Conservation (phyloP, 2,329 filamentous ascomycete species). For the Talaromyces sp. region DNA sequence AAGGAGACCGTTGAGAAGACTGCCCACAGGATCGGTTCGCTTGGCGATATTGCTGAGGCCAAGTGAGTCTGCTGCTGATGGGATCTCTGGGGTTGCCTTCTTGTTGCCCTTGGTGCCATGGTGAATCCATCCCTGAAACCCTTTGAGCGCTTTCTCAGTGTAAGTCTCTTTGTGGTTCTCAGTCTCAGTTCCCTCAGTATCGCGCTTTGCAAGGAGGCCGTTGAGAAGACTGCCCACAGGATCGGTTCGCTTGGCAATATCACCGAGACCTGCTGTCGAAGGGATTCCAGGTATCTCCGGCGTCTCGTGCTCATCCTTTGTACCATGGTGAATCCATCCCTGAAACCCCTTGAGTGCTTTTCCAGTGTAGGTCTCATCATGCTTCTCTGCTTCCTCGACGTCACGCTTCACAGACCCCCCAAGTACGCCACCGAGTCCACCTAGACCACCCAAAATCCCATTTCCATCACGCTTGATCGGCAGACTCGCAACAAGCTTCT, state of each 20-base stretch:
- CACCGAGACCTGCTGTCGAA: background rate
- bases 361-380: background rate
- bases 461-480: slow-evolving; percentile 10
- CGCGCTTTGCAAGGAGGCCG: background rate
- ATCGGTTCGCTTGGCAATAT: background rate
- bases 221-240: background rate
- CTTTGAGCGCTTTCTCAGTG: background rate
- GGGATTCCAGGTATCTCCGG: background rate
- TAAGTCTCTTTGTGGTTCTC: background rate
- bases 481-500: background rate
- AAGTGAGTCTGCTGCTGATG: background rate
- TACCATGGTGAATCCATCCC: background rate
- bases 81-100: background rate
- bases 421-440: background rate
- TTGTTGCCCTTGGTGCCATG: background rate
- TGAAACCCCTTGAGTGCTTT: background rate
- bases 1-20: background rate
- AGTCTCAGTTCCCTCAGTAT: background rate
- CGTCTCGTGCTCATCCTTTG: background rate
- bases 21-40: background rate
- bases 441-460: background rate
- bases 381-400: background rate
- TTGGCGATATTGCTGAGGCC: background rate
- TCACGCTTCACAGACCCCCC: background rate
- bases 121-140: background rate